Conservation (phyloP, 2,329 filamentous ascomycete species). For the Hypomyces perniciosus region DNA sequence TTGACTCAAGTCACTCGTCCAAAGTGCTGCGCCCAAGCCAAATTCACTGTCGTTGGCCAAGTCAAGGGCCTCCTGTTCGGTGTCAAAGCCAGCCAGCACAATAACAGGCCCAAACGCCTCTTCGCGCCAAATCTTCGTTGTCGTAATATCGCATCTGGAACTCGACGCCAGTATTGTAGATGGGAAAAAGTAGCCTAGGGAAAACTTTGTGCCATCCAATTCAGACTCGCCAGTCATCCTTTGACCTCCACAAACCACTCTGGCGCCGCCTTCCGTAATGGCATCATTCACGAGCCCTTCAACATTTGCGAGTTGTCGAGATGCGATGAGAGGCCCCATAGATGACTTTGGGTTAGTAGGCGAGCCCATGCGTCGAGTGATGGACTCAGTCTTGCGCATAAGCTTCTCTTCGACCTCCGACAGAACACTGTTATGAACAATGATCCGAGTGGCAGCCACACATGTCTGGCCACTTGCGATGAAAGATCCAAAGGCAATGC, state of each 20-base stretch:
- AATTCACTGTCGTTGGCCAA: constrained; percentile 70
- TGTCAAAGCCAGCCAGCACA: constrained; percentile 68
- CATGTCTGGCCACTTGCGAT: constrained; percentile 52
- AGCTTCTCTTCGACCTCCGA: constrained; percentile 59
- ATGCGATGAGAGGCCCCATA: constrained; percentile 61
- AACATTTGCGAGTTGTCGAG: constrained; percentile 58
- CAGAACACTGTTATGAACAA: constrained; percentile 64
- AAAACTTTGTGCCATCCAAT: constrained; percentile 47
- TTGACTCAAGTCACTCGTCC: constrained; percentile 69
- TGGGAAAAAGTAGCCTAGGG: constrained; percentile 66
- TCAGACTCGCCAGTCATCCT: constrained; percentile 41
- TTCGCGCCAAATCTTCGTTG: constrained; percentile 69
- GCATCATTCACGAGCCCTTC: constrained; percentile 61
- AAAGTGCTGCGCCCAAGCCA: constrained; percentile 69
- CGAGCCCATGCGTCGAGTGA: constrained; percentile 48
- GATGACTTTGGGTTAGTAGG: constrained; percentile 50
- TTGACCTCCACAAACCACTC: constrained; percentile 38
- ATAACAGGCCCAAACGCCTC: constrained; percentile 82
- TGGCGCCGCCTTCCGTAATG: constrained; percentile 41
- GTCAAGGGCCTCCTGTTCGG: constrained; percentile 62
- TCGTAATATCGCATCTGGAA: constrained; percentile 50
- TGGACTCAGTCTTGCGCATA: constrained; percentile 54
- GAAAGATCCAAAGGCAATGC: constrained; percentile 56
- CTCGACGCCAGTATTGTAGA: constrained; percentile 64
- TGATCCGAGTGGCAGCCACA: constrained; percentile 67